Conservation (phyloP, 2,329 filamentous ascomycete species). For the Ascochyta clinopodiicola region DNA sequence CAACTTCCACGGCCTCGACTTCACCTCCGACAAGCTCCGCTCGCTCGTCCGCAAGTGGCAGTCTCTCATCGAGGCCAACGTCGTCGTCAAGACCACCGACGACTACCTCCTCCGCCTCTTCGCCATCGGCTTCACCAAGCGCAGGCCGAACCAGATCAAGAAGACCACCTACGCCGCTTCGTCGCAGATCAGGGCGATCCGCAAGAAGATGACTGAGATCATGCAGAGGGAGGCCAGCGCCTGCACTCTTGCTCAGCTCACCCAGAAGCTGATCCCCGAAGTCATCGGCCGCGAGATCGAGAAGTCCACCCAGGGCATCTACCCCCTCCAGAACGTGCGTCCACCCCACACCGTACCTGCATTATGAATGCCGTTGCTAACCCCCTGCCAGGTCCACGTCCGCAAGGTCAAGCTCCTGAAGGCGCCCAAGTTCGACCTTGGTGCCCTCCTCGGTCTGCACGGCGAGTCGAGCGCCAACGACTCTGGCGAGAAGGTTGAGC, state of each 20-base stretch:
- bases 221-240: slow-evolving; percentile 93
- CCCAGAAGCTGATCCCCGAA: slow-evolving; percentile 98
- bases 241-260: slow-evolving; percentile 95
- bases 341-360: neutral
- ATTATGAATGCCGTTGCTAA: neutral
- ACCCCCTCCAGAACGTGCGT: slow-evolving; percentile 96
- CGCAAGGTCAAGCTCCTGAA: slow-evolving; percentile 99
- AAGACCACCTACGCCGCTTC: slow-evolving; percentile 99
- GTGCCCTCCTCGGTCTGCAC: slow-evolving; percentile 93
- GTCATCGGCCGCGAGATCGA: slow-evolving; percentile 99
- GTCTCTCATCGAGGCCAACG: slow-evolving; percentile 98
- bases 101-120: slow-evolving; percentile 99
- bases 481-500: slow-evolving; percentile 93
- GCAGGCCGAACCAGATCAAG: slow-evolving; percentile 99
- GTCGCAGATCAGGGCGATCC: slow-evolving; percentile 96
- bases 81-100: slow-evolving; percentile 99
- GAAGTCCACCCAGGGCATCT: slow-evolving; percentile 99
- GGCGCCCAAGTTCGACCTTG: slow-evolving; percentile 98
- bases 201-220: slow-evolving; percentile 99
- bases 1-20: slow-evolving; percentile 99
- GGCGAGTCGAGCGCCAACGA: slow-evolving; percentile 97
- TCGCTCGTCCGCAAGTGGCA: slow-evolving; percentile 99
- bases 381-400: slow-evolving; percentile 83
- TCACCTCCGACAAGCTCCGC: slow-evolving; percentile 99
- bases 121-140: slow-evolving; percentile 99